Evolutionary conservation across 2,329 filamentous ascomycete genomes (phyloP), one percentile per base, ranked within the genome.

Genomic region (Hypomyces rosellus): DNA sequence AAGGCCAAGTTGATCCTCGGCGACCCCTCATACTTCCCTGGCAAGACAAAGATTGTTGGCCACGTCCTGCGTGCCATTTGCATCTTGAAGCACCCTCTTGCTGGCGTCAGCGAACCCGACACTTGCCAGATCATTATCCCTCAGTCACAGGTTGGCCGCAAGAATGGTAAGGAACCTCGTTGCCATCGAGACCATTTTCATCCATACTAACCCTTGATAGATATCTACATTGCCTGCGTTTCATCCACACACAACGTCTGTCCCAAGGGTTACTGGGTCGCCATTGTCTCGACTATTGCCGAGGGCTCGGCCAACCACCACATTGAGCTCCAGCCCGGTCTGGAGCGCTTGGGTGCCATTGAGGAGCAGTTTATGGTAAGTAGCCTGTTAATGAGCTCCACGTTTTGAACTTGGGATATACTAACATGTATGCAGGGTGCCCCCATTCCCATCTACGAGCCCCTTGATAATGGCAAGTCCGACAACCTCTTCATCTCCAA

Each of bases 231-330:
- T 65, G 92, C 93, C 51, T 88, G 93, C 68, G 90, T 99, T 53
- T 96, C 91, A 1, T 89, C 89, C 37, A 89, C 91, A 36, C 95
- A 99, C 77, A 97, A 95, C 63, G 95, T 99, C 61, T 97, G 92
- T 76, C 93, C 95, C 63, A 95, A 96, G 81, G 92, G 92, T 54
- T 97, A 96, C 82, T 99, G 95, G 78, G 89, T 99, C 61, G 93
- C 93, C 62, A 99, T 97, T 54, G 92, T 99, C 58, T 96, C 90
- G 44, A 99, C 93, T 53, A 96, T 99, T 65, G 89, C 93, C 57
- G 95, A 99, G 77, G 85, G 84, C 41, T 75, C 84, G 54, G 85
- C 88, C 57, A 97, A 99, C 80, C 91, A 96, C 73, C 93, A 99
- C 72, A 77, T 96, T 51, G 93, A 99, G 76, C 84, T 99, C 40